Percentiles rank a stretch among this genome's conserved stretches.
Conservation (phyloP, 2,329 filamentous ascomycete genomes). For the Karstenula rhodostoma region DNA sequence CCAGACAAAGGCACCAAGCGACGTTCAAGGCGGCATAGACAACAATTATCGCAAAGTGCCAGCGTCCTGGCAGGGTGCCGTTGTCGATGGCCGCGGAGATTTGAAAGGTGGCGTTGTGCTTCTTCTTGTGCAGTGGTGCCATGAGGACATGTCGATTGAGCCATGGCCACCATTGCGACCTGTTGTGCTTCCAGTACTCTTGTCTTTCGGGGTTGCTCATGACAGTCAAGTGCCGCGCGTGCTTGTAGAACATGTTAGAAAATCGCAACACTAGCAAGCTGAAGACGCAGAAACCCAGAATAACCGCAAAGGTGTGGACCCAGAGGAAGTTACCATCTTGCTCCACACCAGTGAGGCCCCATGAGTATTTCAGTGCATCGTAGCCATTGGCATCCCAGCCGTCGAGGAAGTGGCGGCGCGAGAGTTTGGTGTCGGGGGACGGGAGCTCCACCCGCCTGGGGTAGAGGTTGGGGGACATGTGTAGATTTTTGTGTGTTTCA, state of each 20-base stretch:
- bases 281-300: slow-evolving; percentile 42
- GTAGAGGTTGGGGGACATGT: slow-evolving; percentile 39
- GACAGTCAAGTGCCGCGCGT: slow-evolving; percentile 56
- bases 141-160: slow-evolving; percentile 71
- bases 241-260: slow-evolving; percentile 52
- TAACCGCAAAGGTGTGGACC: slow-evolving; percentile 54
- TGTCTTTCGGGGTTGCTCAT: slow-evolving; percentile 53
- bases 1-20: slow-evolving; percentile 76
- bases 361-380: slow-evolving; percentile 48
- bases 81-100: slow-evolving; percentile 73
- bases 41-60: slow-evolving; percentile 74
- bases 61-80: slow-evolving; percentile 80
- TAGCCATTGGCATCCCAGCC: slow-evolving; percentile 41
- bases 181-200: slow-evolving; percentile 57
- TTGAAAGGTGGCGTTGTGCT: slow-evolving; percentile 79
- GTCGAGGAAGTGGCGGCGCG: slow-evolving; percentile 36
- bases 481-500: slow-evolving; percentile 12
- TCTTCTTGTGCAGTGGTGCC: slow-evolving; percentile 75
- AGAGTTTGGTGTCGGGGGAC: slow-evolving; percentile 13
- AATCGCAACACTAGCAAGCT: slow-evolving; percentile 53
- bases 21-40: slow-evolving; percentile 77
- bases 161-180: slow-evolving; percentile 60
- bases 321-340: slow-evolving; percentile 58
- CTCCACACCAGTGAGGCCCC: slow-evolving; percentile 58
- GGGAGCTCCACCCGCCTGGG: slow-evolving; percentile 32